Conservation (phyloP, 192 early-diverging fungal species). For the Coemansia sp. region DNA sequence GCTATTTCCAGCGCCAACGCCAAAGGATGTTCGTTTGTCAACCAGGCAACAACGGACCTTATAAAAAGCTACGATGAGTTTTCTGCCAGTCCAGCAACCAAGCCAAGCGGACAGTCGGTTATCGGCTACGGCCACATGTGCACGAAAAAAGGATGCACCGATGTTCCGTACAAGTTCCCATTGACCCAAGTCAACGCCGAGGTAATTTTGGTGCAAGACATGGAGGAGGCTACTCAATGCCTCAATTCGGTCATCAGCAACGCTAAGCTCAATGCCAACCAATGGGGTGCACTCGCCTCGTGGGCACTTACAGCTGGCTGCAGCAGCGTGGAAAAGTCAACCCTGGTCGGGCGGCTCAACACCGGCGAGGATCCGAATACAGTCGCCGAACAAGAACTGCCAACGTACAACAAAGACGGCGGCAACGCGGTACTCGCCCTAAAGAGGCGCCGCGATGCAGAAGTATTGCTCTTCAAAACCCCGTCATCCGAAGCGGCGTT, state of each 20-base stretch:
- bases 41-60: neutral
- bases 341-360: slow-evolving; percentile 22
- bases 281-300: slow-evolving; percentile 31
- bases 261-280: slow-evolving; percentile 26
- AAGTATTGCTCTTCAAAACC: slow-evolving; percentile 18
- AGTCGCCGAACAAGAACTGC: slow-evolving; percentile 29
- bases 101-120: slow-evolving; percentile 39
- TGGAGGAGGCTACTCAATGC: slow-evolving; percentile 6
- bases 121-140: slow-evolving; percentile 37
- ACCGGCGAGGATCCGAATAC: slow-evolving; percentile 14
- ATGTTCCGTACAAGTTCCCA: slow-evolving; percentile 14
- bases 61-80: slow-evolving; percentile 24
- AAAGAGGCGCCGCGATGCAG: slow-evolving; percentile 13
- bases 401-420: slow-evolving; percentile 26
- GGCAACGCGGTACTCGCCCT: slow-evolving; percentile 15
- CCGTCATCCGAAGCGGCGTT: neutral
- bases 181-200: slow-evolving; percentile 11
- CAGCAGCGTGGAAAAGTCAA: slow-evolving; percentile 9
- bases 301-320: slow-evolving; percentile 40
- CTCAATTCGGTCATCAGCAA: slow-evolving; percentile 6
- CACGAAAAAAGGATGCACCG: slow-evolving; percentile 11
- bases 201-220: neutral
- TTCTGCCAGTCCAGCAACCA: slow-evolving; percentile 23
- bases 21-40: neutral
- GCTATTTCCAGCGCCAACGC: neutral